These are phyloP conservation scores for Leucocoprinus birnbaumii DNA, from an alignment of 768 basidiomycete species.

Conservation along the genomic window DNA sequence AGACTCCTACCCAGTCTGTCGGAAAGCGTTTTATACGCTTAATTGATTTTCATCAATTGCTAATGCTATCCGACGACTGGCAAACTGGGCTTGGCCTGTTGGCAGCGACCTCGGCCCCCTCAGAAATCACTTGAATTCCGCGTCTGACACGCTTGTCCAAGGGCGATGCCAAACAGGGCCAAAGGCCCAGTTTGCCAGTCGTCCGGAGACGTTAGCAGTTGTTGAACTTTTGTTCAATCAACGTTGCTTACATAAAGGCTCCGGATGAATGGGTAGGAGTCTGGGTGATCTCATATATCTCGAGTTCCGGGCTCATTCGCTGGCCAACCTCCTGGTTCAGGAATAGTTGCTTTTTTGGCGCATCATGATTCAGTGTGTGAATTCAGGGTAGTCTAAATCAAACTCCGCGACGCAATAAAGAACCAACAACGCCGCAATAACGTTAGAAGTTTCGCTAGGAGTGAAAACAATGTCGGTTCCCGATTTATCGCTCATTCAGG, in stretches of 20 bases:
- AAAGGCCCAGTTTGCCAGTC: no score
- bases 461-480: background rate
- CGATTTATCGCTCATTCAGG: background rate
- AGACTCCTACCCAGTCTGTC: no score
- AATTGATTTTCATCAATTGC: no score
- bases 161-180: no score
- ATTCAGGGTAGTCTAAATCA: background rate
- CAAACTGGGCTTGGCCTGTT: no score
- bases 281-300: slow-evolving; percentile 2
- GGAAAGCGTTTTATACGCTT: no score
- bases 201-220: no score
- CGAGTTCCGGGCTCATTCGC: background rate
- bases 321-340: slow-evolving; percentile 2
- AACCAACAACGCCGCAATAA: background rate
- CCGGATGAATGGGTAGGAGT: no score
- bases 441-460: background rate
- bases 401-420: slow-evolving; percentile 7
- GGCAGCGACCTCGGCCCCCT: no score
- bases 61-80: no score
- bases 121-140: no score
- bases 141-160: no score
- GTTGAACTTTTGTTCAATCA: slow-evolving; percentile 4
- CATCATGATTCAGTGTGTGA: background rate
- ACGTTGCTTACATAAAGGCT: slow-evolving; percentile 8
- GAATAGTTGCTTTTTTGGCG: background rate